A percentile compares a stretch with the other conserved stretches of the same genome.
phyloP scores from a whole-genome alignment of 192 early-diverging fungal species.

The Podila clonocystis region DNA sequence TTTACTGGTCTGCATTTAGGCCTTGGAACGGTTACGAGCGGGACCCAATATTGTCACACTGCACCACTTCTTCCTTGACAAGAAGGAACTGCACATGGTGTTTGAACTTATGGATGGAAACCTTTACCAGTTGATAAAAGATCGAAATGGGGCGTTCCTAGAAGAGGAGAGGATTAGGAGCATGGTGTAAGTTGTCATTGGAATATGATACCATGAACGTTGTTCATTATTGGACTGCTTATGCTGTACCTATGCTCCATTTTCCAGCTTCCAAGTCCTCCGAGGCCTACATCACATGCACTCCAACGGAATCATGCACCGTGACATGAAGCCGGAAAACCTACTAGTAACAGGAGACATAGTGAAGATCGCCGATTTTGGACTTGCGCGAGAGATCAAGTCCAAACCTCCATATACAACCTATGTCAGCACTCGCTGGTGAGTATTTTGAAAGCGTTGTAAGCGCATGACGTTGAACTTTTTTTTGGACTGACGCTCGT shows the following conservation, averaged over 20 bases:
- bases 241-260: slow-evolving; percentile 10
- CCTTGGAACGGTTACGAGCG: slow-evolving; percentile 74
- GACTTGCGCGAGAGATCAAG: slow-evolving; percentile 90
- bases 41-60: slow-evolving; percentile 91
- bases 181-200: slow-evolving; percentile 69
- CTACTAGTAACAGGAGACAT: slow-evolving; percentile 74
- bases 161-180: slow-evolving; percentile 73
- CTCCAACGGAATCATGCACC: slow-evolving; percentile 91
- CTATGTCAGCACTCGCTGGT: slow-evolving; percentile 99
- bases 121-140: slow-evolving; percentile 89
- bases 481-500: neutral
- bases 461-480: neutral
- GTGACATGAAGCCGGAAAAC: slow-evolving; percentile 99
- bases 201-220: neutral
- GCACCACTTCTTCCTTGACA: slow-evolving; percentile 84
- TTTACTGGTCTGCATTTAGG: slow-evolving; percentile 39
- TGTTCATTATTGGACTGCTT: neutral
- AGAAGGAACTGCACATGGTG: slow-evolving; percentile 91
- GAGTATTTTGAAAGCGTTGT: slow-evolving; percentile 9
- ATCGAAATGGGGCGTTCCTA: slow-evolving; percentile 72
- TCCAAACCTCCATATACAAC: slow-evolving; percentile 93
- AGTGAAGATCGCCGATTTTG: slow-evolving; percentile 97
- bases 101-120: slow-evolving; percentile 98
- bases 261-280: slow-evolving; percentile 82
- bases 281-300: slow-evolving; percentile 92